phyloP scores from a whole-genome alignment of 169 alveolate genomes.

The Toxoplasma gondii region DNA sequence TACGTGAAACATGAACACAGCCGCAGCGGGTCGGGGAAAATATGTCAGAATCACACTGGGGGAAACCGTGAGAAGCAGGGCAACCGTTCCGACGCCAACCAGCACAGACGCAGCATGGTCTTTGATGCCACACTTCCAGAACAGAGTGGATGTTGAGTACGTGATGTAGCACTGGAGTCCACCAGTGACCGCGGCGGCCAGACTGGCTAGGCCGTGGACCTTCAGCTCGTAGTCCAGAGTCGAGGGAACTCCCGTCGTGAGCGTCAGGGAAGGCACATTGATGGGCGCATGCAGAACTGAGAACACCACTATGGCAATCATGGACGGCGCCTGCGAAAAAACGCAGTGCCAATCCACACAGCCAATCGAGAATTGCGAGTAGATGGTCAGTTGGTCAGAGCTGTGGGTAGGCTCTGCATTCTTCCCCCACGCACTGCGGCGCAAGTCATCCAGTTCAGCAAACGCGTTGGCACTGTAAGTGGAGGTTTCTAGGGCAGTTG shows the following conservation, averaged over 20 bases:
- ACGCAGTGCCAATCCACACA: constrained; percentile 13
- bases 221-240: constrained; percentile 31
- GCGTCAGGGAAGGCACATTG: constrained; percentile 22
- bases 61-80: neutral
- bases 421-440: neutral
- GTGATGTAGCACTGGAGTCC: constrained; percentile 35
- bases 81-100: neutral
- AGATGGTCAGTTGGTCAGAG: neutral
- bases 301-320: constrained; percentile 9
- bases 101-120: neutral
- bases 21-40: constrained; percentile 38
- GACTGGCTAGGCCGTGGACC: constrained; percentile 23
- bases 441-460: neutral
- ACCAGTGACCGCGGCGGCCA: constrained; percentile 8
- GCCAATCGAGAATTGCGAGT: neutral
- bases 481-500: neutral
- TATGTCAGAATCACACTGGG: neutral
- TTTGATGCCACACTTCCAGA: constrained; percentile 14
- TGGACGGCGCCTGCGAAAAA: neutral
- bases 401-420: neutral
- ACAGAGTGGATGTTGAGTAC: constrained; percentile 15
- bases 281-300: constrained; percentile 44
- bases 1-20: constrained; percentile 5
- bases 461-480: neutral
- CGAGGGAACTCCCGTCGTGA: neutral